These are phyloP conservation scores for Pichia membranifaciens DNA, from an alignment of 805 yeast genomes.

Conservation along the genomic window DNA sequence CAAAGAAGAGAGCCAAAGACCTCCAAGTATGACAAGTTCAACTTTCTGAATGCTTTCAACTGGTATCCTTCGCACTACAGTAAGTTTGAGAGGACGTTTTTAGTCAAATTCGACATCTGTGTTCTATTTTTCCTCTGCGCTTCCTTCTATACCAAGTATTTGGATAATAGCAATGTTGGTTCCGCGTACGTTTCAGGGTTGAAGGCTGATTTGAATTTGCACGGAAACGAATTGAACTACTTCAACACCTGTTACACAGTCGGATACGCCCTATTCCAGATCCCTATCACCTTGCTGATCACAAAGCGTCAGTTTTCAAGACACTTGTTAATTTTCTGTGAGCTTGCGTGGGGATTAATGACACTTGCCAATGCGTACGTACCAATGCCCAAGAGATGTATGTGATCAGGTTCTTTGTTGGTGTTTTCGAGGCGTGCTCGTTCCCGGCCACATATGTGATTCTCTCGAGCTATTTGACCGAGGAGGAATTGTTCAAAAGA, in stretches of 20 bases:
- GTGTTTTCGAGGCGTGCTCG: constrained; percentile 61
- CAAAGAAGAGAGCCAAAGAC: neutral
- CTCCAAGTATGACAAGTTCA: neutral
- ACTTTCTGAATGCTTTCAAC: neutral
- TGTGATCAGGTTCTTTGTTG: constrained; percentile 61
- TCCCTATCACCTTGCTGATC: constrained; percentile 55
- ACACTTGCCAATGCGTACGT: constrained; percentile 53
- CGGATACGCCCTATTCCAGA: constrained; percentile 55
- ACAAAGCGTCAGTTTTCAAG: constrained; percentile 51
- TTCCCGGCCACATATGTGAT: constrained; percentile 58
- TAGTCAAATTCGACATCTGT: constrained; percentile 51
- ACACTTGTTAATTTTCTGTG: constrained; percentile 44
- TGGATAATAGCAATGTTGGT: constrained; percentile 54
- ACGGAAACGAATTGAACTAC: constrained; percentile 57
- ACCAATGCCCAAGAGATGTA: constrained; percentile 44
- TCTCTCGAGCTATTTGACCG: constrained; percentile 52
- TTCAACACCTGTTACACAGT: constrained; percentile 53
- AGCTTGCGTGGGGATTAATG: constrained; percentile 61
- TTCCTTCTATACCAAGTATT: constrained; percentile 62
- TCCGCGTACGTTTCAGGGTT: constrained; percentile 71
- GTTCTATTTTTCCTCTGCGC: constrained; percentile 49
- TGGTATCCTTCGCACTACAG: constrained; percentile 36
- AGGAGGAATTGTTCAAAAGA: constrained; percentile 53
- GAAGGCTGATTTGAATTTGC: constrained; percentile 49
- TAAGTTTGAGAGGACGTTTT: constrained; percentile 41